A percentile compares a stretch with the other conserved stretches of the same genome.
Conservation (phyloP, 495 filamentous ascomycete genomes). For the Hypoxylon lenormandii region DNA sequence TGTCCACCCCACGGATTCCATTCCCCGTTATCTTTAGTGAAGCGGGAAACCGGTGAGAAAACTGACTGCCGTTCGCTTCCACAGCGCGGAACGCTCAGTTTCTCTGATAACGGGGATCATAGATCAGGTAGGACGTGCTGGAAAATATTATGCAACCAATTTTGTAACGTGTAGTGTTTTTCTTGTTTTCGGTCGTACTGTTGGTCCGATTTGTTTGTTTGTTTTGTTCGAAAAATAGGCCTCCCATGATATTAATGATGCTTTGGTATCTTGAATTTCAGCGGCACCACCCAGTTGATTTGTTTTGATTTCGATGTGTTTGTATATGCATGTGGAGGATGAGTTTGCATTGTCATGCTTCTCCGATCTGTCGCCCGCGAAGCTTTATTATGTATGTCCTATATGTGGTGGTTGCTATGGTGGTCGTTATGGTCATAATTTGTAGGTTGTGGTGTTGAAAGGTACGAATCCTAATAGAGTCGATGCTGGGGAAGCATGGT, state of each 20-base stretch:
- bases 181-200: conserved; percentile 16
- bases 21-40: no score
- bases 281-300: conserved; percentile 46
- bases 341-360: background rate
- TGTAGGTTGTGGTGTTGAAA: background rate
- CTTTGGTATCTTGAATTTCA: conserved; percentile 51
- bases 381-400: conserved; percentile 13
- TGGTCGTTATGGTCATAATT: conserved; percentile 30
- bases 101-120: no score
- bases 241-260: conserved; percentile 20
- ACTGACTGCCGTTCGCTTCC: no score
- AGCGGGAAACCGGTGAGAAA: no score
- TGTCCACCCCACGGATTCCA: no score
- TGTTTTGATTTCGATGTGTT: background rate
- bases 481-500: conserved; percentile 57
- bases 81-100: no score
- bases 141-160: no score
- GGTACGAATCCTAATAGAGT: conserved; percentile 51
- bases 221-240: conserved; percentile 17
- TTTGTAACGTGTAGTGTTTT: no score
- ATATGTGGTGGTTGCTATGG: conserved; percentile 8
- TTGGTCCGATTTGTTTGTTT: background rate
- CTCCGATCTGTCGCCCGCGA: conserved; percentile 12
- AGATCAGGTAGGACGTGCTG: no score
- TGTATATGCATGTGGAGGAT: conserved; percentile 22